Percentiles rank a stretch among this genome's conserved stretches.
Conservation (phyloP, 257 asterid genomes). For the Solanum lignicaule region DNA sequence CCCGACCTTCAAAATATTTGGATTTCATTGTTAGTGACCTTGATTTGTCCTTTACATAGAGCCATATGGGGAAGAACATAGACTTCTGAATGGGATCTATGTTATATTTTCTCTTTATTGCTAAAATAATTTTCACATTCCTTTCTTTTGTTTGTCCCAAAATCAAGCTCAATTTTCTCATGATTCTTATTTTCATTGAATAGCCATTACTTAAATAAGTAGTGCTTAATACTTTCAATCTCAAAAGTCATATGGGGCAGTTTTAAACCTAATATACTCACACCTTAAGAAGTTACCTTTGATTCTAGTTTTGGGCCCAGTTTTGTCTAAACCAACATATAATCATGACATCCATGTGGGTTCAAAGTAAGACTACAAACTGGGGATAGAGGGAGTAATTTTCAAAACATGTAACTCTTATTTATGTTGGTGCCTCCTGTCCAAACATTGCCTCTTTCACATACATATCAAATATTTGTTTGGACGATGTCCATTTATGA, state of each 20-base stretch:
- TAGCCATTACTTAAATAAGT: neutral
- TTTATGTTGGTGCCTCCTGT: neutral
- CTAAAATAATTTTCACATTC: neutral
- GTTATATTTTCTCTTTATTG: neutral
- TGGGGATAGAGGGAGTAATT: neutral
- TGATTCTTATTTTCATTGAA: neutral
- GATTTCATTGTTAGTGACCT: neutral
- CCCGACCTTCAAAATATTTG: neutral
- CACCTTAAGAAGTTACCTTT: neutral
- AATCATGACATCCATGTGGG: neutral
- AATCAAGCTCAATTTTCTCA: neutral
- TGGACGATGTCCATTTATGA: neutral
- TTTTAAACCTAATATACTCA: neutral
- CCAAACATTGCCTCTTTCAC: neutral
- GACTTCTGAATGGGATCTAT: neutral
- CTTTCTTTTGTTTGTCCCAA: neutral
- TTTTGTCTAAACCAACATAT: neutral
- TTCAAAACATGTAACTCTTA: neutral
- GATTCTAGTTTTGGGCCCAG: neutral
- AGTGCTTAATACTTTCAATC: neutral
- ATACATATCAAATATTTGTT: neutral
- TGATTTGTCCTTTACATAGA: neutral
- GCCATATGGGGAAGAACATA: neutral
- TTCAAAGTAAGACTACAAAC: neutral
- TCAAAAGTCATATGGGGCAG: neutral